These are phyloP conservation scores for Gypsophila paniculata DNA, from an alignment of 179 eudicot species.

Conservation along the genomic window DNA sequence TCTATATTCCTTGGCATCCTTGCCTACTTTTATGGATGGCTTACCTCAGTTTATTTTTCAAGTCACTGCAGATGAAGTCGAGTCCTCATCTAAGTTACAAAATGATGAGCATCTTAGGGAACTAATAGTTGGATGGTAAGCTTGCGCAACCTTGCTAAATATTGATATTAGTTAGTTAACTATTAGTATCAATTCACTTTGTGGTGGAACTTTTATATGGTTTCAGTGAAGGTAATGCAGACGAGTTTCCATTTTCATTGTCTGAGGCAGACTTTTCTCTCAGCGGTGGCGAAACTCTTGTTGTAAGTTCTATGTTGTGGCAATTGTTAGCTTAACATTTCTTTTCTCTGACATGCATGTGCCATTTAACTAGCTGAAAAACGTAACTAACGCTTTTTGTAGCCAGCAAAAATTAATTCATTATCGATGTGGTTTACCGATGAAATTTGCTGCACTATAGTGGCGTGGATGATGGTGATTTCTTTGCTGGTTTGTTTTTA, in stretches of 20 bases:
- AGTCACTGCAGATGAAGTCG: constrained; percentile 41
- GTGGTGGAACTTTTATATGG: constrained; percentile 15
- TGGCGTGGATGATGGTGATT: constrained; percentile 1
- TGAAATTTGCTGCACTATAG: neutral
- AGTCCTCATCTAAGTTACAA: constrained; percentile 38
- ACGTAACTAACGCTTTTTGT: neutral
- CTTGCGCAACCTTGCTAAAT: constrained; percentile 3
- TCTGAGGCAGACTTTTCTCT: constrained; percentile 74
- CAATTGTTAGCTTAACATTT: constrained; percentile 6
- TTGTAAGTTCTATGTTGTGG: constrained; percentile 49
- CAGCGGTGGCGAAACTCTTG: constrained; percentile 63
- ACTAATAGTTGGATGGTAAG: constrained; percentile 52
- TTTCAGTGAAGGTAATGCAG: constrained; percentile 54
- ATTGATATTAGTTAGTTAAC: neutral
- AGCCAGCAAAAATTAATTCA: neutral
- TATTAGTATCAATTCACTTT: constrained; percentile 15
- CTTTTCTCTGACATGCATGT: neutral
- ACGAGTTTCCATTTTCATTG: constrained; percentile 41
- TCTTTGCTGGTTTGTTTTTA: neutral
- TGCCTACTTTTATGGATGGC: constrained; percentile 13
- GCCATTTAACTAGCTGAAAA: neutral
- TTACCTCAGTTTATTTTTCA: constrained; percentile 10
- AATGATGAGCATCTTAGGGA: constrained; percentile 45
- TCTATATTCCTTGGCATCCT: neutral
- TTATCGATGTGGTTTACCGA: neutral